Conservation (phyloP, 192 early-diverging fungal genomes). For the Podila minutissima region DNA sequence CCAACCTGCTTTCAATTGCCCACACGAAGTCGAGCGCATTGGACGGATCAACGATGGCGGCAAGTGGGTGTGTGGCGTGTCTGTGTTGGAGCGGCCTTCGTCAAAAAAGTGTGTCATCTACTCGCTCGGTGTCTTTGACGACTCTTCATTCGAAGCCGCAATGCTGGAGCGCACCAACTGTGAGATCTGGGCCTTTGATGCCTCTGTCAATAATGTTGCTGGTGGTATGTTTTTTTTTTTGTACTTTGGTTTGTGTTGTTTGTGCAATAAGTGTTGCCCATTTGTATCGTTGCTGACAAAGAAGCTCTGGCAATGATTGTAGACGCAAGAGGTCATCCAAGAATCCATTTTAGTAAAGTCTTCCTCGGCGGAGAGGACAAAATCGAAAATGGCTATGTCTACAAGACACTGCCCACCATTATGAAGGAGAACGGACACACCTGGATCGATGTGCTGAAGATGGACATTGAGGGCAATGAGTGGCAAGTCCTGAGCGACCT, state of each 20-base stretch:
- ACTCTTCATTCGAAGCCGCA: constrained; percentile 5
- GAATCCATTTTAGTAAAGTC: constrained; percentile 12
- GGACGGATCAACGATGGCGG: constrained; percentile 16
- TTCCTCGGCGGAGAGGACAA: constrained; percentile 1
- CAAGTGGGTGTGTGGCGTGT: constrained; percentile 20
- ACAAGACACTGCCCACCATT: constrained; percentile 3
- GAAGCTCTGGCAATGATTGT: not conserved
- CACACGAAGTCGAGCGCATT: constrained; percentile 11
- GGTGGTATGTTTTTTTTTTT: constrained; percentile 1
- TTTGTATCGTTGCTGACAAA: not conserved
- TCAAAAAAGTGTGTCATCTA: constrained; percentile 10
- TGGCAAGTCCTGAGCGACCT: not conserved
- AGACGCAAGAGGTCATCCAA: constrained; percentile 5
- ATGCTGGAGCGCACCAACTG: constrained; percentile 11
- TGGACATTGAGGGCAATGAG: constrained; percentile 19
- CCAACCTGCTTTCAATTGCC: constrained; percentile 18
- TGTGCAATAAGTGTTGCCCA: not conserved
- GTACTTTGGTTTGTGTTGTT: not conserved
- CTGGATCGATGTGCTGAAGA: constrained; percentile 26
- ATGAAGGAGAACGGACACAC: constrained; percentile 13
- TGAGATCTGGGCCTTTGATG: constrained; percentile 17
- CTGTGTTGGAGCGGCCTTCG: not conserved
- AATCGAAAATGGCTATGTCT: not conserved
- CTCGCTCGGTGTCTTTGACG: constrained; percentile 12
- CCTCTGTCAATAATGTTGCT: constrained; percentile 1